Evolutionary conservation across 108 stramenopile species (phyloP).

Genomic region (Fragilaria crotonensis): DNA sequence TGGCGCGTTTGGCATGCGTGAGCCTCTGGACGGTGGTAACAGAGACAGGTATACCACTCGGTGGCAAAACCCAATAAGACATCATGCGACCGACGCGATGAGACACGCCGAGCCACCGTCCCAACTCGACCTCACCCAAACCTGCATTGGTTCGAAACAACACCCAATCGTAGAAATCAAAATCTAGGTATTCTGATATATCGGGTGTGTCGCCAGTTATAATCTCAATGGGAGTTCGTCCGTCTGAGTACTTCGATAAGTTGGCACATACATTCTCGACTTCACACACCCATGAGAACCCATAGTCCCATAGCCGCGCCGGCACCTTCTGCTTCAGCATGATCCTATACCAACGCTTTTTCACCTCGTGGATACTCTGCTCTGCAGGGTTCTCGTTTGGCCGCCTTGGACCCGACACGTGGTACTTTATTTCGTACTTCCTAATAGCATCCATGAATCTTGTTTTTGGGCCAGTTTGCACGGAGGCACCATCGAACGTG

Average conservation of each 20-base stretch:
- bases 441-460: no score
- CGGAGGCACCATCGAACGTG: conserved; percentile 1
- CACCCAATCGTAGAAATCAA: conserved; percentile 30
- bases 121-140: conserved; percentile 1
- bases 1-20: conserved; percentile 8
- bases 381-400: no score
- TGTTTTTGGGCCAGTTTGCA: no score
- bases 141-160: conserved; percentile 21
- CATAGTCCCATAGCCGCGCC: background rate
- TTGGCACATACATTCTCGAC: background rate
- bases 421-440: no score
- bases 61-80: conserved; percentile 20
- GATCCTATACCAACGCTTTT: conserved; percentile 2
- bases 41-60: conserved; percentile 5
- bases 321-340: background rate
- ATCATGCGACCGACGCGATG: conserved; percentile 13
- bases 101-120: no score
- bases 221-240: conserved; percentile 9
- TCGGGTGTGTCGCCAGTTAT: conserved; percentile 34
- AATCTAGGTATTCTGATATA: conserved; percentile 34
- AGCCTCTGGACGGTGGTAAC: conserved; percentile 17
- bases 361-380: conserved; percentile 11
- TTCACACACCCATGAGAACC: conserved; percentile 2
- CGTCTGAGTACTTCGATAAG: background rate
- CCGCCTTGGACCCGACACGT: no score